Conservation (phyloP, 805 yeast genomes). For the Jamesozyma spencerorum region DNA sequence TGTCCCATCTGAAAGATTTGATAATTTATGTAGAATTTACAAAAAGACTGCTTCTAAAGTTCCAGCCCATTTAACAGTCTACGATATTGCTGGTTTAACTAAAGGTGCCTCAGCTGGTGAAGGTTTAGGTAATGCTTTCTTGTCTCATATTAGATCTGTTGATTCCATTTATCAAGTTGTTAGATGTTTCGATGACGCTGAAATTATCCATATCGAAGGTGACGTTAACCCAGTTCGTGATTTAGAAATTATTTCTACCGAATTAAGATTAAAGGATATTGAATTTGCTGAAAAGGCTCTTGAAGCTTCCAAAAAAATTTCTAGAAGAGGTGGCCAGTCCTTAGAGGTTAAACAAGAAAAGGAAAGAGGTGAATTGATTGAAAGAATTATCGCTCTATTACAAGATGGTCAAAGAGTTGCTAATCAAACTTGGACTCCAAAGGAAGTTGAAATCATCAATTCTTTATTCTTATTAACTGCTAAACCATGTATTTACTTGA, state of each 20-base stretch:
- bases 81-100: slow-evolving; percentile 96
- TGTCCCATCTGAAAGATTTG: slow-evolving; percentile 87
- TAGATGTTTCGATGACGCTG: slow-evolving; percentile 95
- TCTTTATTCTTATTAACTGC: slow-evolving; percentile 82
- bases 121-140: slow-evolving; percentile 95
- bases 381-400: slow-evolving; percentile 63
- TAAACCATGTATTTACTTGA: slow-evolving; percentile 86
- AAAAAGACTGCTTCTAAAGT: slow-evolving; percentile 68
- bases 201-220: slow-evolving; percentile 92
- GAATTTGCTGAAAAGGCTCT: slow-evolving; percentile 83
- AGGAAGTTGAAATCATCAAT: slow-evolving; percentile 89
- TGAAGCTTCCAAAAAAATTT: slow-evolving; percentile 68
- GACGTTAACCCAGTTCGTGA: slow-evolving; percentile 95
- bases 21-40: slow-evolving; percentile 63
- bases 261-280: slow-evolving; percentile 91
- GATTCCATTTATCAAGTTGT: slow-evolving; percentile 98
- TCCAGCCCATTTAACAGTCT: slow-evolving; percentile 87
- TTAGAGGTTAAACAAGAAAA: slow-evolving; percentile 82
- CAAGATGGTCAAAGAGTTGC: slow-evolving; percentile 84
- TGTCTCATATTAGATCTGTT: slow-evolving; percentile 92
- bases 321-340: slow-evolving; percentile 81
- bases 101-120: slow-evolving; percentile 95
- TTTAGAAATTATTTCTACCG: slow-evolving; percentile 82
- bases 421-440: slow-evolving; percentile 76
- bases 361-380: slow-evolving; percentile 71